These are phyloP conservation scores for Fusarium metavorans DNA, from an alignment of 2,329 filamentous ascomycete genomes.

Conservation along the genomic window DNA sequence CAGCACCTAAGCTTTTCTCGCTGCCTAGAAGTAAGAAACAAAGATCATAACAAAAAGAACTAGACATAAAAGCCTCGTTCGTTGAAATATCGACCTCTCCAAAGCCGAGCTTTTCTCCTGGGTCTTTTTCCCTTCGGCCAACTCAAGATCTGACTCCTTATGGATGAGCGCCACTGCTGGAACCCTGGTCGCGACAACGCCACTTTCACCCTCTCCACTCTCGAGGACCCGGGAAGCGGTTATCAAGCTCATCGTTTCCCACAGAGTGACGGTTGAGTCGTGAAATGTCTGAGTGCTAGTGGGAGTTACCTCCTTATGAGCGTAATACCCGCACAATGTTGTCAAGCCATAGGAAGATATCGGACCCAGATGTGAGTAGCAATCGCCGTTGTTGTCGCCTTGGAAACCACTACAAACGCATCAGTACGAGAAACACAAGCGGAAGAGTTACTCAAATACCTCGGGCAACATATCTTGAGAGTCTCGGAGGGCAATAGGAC, in stretches of 20 bases:
- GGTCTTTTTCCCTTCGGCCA: not conserved
- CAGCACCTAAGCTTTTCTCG: not conserved
- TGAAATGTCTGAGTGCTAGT: not conserved
- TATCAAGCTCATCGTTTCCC: not conserved
- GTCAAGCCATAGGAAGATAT: slow-evolving; percentile 5
- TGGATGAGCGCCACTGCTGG: slow-evolving; percentile 15
- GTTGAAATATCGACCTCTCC: not conserved
- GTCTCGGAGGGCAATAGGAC: slow-evolving; percentile 28
- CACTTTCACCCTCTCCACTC: not conserved
- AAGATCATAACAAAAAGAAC: not conserved
- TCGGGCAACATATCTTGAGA: slow-evolving; percentile 40
- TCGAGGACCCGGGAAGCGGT: not conserved
- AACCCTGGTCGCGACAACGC: not conserved
- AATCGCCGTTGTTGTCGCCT: slow-evolving; percentile 17
- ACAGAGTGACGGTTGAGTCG: not conserved
- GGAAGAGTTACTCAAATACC: slow-evolving; percentile 1
- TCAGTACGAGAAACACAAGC: not conserved
- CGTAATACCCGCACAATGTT: not conserved
- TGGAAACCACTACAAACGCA: slow-evolving; percentile 13
- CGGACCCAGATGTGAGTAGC: slow-evolving; percentile 24
- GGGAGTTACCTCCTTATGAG: not conserved
- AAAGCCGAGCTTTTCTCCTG: not conserved
- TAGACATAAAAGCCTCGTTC: not conserved
- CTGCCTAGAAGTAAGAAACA: not conserved
- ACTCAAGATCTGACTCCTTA: not conserved